Percentiles rank a stretch among this genome's conserved stretches.
These are phyloP conservation scores for Rhododendron ferrugineum DNA, from an alignment of 148 eudicot species.

Conservation along the genomic window DNA sequence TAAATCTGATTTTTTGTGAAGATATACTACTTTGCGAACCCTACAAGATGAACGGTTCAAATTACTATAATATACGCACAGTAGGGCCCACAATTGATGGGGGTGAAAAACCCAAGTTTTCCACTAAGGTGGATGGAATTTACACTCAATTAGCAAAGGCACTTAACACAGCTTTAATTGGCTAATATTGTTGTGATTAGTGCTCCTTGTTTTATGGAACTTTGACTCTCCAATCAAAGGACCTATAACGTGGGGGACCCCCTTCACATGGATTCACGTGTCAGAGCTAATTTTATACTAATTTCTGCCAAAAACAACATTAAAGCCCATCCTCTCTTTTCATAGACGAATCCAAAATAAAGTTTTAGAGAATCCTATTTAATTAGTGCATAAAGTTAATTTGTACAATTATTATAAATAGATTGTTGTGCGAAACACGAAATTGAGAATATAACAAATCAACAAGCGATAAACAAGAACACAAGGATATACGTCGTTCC, in stretches of 20 bases:
- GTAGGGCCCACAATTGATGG: no score
- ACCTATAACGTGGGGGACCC: slow-evolving; percentile 21
- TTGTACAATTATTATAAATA: neutral
- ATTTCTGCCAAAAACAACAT: neutral
- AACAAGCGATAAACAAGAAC: no score
- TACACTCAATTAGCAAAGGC: neutral
- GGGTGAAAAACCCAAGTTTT: no score
- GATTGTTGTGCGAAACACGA: no score
- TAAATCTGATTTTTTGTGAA: no score
- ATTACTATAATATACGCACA: no score
- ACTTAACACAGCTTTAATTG: neutral
- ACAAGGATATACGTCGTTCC: no score
- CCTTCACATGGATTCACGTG: slow-evolving; percentile 28
- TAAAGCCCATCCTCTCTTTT: slow-evolving; percentile 1
- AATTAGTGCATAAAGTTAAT: neutral
- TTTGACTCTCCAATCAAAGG: neutral
- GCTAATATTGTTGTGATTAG: neutral
- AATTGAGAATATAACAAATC: no score
- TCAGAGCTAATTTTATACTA: slow-evolving; percentile 1
- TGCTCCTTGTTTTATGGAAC: neutral
- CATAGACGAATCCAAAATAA: neutral
- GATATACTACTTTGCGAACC: no score
- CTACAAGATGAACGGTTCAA: no score
- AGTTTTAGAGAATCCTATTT: neutral
- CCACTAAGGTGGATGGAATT: no score